Base-by-base conservation (phyloP, 306 rosid species). In the Castanea crenata region DNA sequence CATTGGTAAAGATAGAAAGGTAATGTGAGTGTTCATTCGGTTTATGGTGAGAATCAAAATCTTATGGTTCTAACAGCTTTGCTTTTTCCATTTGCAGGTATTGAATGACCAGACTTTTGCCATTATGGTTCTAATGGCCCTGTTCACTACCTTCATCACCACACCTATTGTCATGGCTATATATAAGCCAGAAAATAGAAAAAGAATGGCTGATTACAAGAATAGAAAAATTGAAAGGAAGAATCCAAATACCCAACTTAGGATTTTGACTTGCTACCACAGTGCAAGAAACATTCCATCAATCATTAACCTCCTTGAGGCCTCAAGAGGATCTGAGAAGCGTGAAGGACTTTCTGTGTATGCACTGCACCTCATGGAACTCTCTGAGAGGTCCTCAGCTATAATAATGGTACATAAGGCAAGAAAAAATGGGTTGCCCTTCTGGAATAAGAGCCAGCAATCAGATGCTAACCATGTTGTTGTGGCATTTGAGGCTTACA, bases 31-130 rank as follows among this genome's bases (percentile, higher is more conserved):
- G 74, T 78, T 38, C 79, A 56, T 76, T 32, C 71, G 15, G 59
- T 75, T 55, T 34, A 8, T 67, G 14, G 18, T 74, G 74, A 59
- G 65, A 77, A 81, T 69, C 74, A 55, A 29, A 41, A 5, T 58
- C 15, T 44, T 56, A 80, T 68, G 74, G 63, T 31, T 64, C 35
- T 77, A 38, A 25, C 10, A 29, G 29, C 11, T 73, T 78, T 51
- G 55, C 52, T 34, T 23, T 71, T 55, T 75, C 64, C 64, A 61
- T 82, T 77, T 86, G 80, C 92, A 92, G 98, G 98, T 94, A 62
- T 86, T 94, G 85, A 92, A 92, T 86, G 97, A 94, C 77, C 92
- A 94, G 76, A 94, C 97, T 29, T 94, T 94, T 81, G 96, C 97
- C 31, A 88, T 94, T 38, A 91, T 94, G 97, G 88, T 94, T 82